phyloP scores from a whole-genome alignment of 306 rosid genomes.

The Quercus suber region DNA sequence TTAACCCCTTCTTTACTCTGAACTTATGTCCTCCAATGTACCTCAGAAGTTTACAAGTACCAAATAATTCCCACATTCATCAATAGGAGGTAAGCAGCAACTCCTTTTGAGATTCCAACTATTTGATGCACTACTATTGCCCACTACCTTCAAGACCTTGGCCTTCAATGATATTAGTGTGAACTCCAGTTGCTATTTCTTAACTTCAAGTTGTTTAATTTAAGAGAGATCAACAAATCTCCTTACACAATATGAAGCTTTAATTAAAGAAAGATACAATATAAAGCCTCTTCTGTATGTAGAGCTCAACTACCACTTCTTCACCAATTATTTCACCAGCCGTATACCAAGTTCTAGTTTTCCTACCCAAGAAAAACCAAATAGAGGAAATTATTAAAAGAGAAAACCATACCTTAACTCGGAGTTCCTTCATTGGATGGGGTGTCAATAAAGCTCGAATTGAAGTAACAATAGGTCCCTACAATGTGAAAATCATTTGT shows the following conservation, averaged over 20 bases:
- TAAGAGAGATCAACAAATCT: background rate
- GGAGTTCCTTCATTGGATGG: constrained; percentile 97
- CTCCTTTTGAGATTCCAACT: background rate
- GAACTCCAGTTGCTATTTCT: background rate
- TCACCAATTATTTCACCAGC: background rate
- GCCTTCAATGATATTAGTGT: background rate
- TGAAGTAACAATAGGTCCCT: constrained; percentile 87
- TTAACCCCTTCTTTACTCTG: background rate
- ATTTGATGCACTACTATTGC: background rate
- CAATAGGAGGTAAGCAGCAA: background rate
- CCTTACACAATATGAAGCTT: background rate
- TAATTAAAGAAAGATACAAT: background rate
- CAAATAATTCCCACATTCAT: background rate
- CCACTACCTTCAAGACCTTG: background rate
- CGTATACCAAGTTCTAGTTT: background rate
- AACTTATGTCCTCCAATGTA: background rate
- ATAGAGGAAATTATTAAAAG: constrained; percentile 1
- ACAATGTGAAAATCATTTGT: constrained; percentile 18
- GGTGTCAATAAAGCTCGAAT: constrained; percentile 96
- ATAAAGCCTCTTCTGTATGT: background rate
- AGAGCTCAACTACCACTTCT: background rate
- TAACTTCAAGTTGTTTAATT: background rate
- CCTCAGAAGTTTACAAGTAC: background rate
- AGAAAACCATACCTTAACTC: constrained; percentile 65
- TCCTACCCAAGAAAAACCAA: constrained; percentile 3